Percentiles rank a stretch among this genome's conserved stretches.
Evolutionary conservation across 2,329 filamentous ascomycete species (phyloP).

Genomic region (Pseudogymnoascus sp.): DNA sequence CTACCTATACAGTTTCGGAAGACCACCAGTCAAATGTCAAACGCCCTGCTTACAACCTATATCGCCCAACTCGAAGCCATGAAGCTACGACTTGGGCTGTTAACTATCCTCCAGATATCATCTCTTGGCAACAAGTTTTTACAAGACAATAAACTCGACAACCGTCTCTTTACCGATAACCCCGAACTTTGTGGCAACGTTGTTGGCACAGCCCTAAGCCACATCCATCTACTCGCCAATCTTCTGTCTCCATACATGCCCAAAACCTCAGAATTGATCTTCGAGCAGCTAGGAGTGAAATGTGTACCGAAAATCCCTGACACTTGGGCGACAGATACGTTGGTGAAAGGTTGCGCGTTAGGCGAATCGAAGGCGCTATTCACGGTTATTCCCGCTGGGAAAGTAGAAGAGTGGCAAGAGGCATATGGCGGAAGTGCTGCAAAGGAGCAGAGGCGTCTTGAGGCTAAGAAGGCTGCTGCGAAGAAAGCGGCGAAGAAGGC

Average conservation of each 20-base stretch:
- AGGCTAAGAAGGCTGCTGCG: constrained; percentile 33
- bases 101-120: constrained; percentile 55
- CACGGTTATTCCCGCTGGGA: constrained; percentile 65
- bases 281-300: constrained; percentile 58
- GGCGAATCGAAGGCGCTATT: constrained; percentile 70
- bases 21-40: constrained; percentile 42
- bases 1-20: constrained; percentile 37
- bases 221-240: constrained; percentile 68
- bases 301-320: constrained; percentile 48
- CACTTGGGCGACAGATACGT: constrained; percentile 46
- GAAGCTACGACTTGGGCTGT: constrained; percentile 57
- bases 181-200: constrained; percentile 22
- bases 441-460: constrained; percentile 59
- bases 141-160: constrained; percentile 32
- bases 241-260: constrained; percentile 76
- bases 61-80: constrained; percentile 57
- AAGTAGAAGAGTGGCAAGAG: constrained; percentile 71
- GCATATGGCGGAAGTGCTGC: constrained; percentile 55
- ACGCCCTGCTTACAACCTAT: constrained; percentile 54
- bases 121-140: constrained; percentile 47
- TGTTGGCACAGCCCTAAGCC: constrained; percentile 66
- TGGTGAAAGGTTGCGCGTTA: constrained; percentile 67
- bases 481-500: constrained; percentile 13
- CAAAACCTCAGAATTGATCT: constrained; percentile 59
- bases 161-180: constrained; percentile 25